Evolutionary conservation across 2,329 filamentous ascomycete genomes (phyloP).

Genomic region (Cercospora sojina): DNA sequence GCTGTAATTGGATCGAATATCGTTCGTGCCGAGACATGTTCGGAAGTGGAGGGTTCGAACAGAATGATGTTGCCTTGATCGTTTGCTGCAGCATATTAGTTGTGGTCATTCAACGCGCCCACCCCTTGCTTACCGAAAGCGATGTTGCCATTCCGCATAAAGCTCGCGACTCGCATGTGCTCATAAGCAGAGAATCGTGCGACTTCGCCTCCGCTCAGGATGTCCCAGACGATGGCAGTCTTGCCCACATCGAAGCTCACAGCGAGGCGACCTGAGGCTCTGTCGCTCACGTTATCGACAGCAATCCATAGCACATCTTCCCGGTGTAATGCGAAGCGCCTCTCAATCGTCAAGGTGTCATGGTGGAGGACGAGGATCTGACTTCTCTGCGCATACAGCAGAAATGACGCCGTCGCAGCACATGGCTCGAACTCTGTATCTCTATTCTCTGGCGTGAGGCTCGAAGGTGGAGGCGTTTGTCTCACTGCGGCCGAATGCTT

Average conservation of each 20-base stretch:
- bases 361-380: slow-evolving; percentile 86
- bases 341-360: slow-evolving; percentile 85
- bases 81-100: slow-evolving; percentile 63
- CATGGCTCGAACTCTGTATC: slow-evolving; percentile 73
- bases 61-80: slow-evolving; percentile 88
- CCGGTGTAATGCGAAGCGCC: slow-evolving; percentile 77
- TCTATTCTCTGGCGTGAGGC: slow-evolving; percentile 47
- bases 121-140: slow-evolving; percentile 72
- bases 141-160: slow-evolving; percentile 97
- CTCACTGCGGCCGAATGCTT: slow-evolving; percentile 15
- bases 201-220: slow-evolving; percentile 86
- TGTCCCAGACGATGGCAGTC: slow-evolving; percentile 94
- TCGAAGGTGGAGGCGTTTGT: slow-evolving; percentile 43
- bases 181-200: slow-evolving; percentile 92
- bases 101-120: no score
- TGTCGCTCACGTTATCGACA: slow-evolving; percentile 87
- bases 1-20: slow-evolving; percentile 96
- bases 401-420: slow-evolving; percentile 84
- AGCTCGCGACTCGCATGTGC: slow-evolving; percentile 76
- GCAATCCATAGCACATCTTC: slow-evolving; percentile 81
- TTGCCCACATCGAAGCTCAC: slow-evolving; percentile 91
- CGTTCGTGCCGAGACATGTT: slow-evolving; percentile 86
- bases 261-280: slow-evolving; percentile 78
- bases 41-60: slow-evolving; percentile 89
- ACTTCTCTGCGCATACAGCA: slow-evolving; percentile 82